phyloP scores from a whole-genome alignment of 2,329 filamentous ascomycete genomes.

The Aspergillus calidoustus region DNA sequence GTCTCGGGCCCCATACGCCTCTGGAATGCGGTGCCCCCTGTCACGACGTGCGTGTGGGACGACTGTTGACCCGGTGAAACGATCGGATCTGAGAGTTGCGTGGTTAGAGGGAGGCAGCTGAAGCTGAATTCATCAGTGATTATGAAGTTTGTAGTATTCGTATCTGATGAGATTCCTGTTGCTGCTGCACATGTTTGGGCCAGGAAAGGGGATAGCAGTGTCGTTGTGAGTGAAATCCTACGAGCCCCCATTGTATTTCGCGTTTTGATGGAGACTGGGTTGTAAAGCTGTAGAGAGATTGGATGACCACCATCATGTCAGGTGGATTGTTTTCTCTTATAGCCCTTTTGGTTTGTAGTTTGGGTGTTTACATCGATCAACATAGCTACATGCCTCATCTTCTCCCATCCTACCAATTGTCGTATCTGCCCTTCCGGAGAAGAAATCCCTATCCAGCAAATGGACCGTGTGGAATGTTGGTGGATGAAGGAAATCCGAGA shows the following conservation, averaged over 20 bases:
- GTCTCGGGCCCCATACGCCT: slow-evolving; percentile 64
- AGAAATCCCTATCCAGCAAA: neutral
- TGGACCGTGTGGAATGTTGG: neutral
- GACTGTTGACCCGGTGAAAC: slow-evolving; percentile 64
- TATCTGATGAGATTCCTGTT: neutral
- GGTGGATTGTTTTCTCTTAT: neutral
- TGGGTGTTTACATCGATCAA: neutral
- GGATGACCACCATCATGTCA: neutral
- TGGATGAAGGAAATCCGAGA: neutral
- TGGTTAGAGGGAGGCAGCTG: slow-evolving; percentile 34
- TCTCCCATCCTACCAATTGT: neutral
- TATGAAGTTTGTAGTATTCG: neutral
- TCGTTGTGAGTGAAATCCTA: neutral
- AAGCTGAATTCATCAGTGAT: slow-evolving; percentile 27
- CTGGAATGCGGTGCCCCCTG: slow-evolving; percentile 72
- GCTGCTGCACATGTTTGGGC: neutral
- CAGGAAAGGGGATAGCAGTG: neutral
- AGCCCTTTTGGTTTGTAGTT: neutral
- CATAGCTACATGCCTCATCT: neutral
- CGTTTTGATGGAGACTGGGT: neutral
- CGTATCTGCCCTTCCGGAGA: neutral
- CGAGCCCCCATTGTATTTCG: neutral
- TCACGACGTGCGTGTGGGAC: slow-evolving; percentile 70
- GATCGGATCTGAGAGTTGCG: slow-evolving; percentile 63
- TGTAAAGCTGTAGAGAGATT: neutral